Conservation (phyloP, 257 asterid species). For the Solanum ahanhuiri region DNA sequence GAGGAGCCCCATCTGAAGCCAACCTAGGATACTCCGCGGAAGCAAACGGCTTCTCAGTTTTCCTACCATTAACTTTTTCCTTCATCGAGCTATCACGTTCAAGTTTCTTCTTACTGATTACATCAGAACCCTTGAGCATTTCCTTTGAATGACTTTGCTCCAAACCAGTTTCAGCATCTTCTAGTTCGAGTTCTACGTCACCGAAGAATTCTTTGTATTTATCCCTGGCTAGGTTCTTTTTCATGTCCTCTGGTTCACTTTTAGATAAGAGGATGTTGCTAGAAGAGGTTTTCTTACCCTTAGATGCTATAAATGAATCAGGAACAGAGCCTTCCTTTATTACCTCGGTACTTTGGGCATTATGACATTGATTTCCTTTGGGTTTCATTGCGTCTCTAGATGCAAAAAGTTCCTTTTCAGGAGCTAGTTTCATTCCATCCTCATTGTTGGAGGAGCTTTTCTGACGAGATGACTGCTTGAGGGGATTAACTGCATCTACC, state of each 20-base stretch:
- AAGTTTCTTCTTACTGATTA: conserved; percentile 26
- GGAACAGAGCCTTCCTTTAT: conserved; percentile 27
- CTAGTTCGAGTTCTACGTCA: conserved; percentile 58
- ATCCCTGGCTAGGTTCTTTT: conserved; percentile 42
- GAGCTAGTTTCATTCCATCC: conserved; percentile 33
- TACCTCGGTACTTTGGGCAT: conserved; percentile 21
- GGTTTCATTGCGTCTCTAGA: conserved; percentile 40
- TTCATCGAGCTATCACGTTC: conserved; percentile 25
- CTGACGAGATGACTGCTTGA: conserved; percentile 26
- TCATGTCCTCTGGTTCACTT: conserved; percentile 35
- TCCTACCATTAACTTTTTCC: conserved; percentile 32
- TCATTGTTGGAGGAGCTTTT: conserved; percentile 30
- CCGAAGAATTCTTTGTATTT: conserved; percentile 72
- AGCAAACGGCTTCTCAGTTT: conserved; percentile 28
- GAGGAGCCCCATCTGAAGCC: too few relatives aligned
- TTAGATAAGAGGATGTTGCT: conserved; percentile 20
- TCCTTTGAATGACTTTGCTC: conserved; percentile 38
- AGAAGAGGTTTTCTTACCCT: conserved; percentile 37
- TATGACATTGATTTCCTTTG: conserved; percentile 27
- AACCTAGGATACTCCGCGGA: too few relatives aligned
- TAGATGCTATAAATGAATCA: conserved; percentile 36
- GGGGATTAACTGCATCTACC: conserved; percentile 20
- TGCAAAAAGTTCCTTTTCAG: conserved; percentile 31
- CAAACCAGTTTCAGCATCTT: conserved; percentile 47
- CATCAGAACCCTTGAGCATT: conserved; percentile 34